Base-by-base conservation (phyloP, 768 basidiomycete species). In the Amanita phalloides region DNA sequence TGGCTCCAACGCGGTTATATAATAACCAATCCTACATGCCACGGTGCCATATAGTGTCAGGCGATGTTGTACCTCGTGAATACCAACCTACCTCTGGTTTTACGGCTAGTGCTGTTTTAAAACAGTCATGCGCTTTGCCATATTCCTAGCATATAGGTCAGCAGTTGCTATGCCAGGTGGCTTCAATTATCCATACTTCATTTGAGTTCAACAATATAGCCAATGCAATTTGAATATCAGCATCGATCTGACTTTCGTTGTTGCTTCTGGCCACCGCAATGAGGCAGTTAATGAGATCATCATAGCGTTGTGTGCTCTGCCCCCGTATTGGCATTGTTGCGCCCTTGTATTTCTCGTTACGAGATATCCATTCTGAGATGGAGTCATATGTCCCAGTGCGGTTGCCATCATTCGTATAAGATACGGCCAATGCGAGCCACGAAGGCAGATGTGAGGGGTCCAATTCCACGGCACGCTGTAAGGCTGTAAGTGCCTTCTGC, bases 211-310 rank as follows among this genome's bases (percentile, higher is more conserved):
- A 76, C 60, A 98, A 62, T 36, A 98, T 86, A 3, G 92, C 95
- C 46, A 99, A 73, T 4, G 92, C 96, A 45, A 98, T 82, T 68
- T 99, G 96, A 26, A 94, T 82, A 64, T 99, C 95, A 7, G 95
- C 84, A 64, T 99, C 96, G 21, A 98, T 76, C 48, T 74, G 73
- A 3, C 74, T 78, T 37, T 68, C 71, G 17, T 69, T 69, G 55
- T 77, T 72, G 56, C 71, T 72, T 58, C 82, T 73, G 37, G 84
- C 94, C 77, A 97, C 85, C 13, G 71, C 73, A 57, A 98, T 89
- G 60, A 98, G 68, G 59, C 82, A 81, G n/a, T 82, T 71, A 26
- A 90, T 81, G 57, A 97, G 65, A 33, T 73, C 65, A 25, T 68
- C 58, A 62, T 80, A 79, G 41, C 66, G 68, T 54, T 77, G 70